These are phyloP conservation scores for Tolypocladium album DNA, from an alignment of 2,329 filamentous ascomycete genomes.

Conservation along the genomic window DNA sequence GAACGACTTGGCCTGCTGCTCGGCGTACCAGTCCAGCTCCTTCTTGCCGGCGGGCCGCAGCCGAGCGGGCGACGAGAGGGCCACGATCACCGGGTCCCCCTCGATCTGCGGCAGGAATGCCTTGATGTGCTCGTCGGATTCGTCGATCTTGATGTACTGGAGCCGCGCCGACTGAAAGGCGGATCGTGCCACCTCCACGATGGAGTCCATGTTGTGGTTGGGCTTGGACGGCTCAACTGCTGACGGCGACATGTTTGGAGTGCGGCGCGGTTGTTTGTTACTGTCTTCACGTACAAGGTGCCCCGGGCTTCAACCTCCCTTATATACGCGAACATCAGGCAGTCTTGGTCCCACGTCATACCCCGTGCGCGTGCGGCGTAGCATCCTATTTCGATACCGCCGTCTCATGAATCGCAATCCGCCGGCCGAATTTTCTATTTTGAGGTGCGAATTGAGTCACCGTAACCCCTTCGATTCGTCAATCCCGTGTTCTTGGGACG, in stretches of 20 bases:
- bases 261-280: background rate
- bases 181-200: background rate
- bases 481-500: background rate
- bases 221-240: background rate
- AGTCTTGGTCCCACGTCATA: too few species aligned
- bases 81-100: constrained; percentile 6
- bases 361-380: too few species aligned
- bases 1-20: constrained; percentile 5
- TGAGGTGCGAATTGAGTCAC: background rate
- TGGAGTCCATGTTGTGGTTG: background rate
- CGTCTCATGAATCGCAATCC: background rate
- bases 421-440: background rate
- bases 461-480: background rate
- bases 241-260: background rate
- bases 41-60: constrained; percentile 5
- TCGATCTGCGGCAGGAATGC: constrained; percentile 5
- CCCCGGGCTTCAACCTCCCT: background rate
- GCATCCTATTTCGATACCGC: background rate
- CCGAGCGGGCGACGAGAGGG: constrained; percentile 3
- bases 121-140: constrained; percentile 6
- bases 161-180: constrained; percentile 9
- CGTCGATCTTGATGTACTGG: constrained; percentile 8
- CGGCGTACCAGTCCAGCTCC: constrained; percentile 5
- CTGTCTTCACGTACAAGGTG: background rate
- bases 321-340: background rate